Percentiles rank a stretch among this genome's conserved stretches.
phyloP scores from a whole-genome alignment of 305 asterid species.

The Rubia tinctorum region DNA sequence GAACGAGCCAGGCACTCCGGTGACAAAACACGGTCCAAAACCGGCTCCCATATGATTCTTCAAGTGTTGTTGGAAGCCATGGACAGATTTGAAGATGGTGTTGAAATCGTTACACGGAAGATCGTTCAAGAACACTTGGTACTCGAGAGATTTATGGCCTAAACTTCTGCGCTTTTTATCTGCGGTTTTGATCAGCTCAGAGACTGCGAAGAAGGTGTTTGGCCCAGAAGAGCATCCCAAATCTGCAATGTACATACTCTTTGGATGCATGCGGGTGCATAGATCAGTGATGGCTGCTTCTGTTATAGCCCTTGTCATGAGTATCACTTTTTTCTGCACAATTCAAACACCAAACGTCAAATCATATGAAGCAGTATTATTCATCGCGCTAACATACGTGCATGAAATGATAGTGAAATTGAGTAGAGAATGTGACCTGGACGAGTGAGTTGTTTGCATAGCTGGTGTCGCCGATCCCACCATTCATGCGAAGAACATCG shows the following conservation, averaged over 20 bases:
- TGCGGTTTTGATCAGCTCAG: constrained; percentile 18
- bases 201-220: constrained; percentile 19
- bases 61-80: constrained; percentile 10
- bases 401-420: not conserved
- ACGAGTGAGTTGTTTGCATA: constrained; percentile 29
- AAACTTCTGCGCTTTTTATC: constrained; percentile 13
- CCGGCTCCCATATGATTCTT: constrained; percentile 8
- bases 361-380: not conserved
- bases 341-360: not conserved
- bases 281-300: constrained; percentile 19
- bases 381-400: not conserved
- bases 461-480: constrained; percentile 26
- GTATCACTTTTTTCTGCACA: constrained; percentile 23
- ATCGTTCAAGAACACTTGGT: constrained; percentile 23
- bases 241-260: constrained; percentile 26
- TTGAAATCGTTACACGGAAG: constrained; percentile 29
- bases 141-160: constrained; percentile 19
- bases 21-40: constrained; percentile 15
- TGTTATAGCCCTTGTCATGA: constrained; percentile 20
- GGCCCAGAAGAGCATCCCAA: constrained; percentile 33
- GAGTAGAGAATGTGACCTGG: constrained; percentile 9
- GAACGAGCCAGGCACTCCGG: constrained; percentile 29
- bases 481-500: constrained; percentile 28
- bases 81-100: constrained; percentile 19
- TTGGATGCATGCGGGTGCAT: constrained; percentile 9